Evolutionary conservation across 2,329 filamentous ascomycete genomes (phyloP).

Genomic region (Aspergillus ochraceoroseus): DNA sequence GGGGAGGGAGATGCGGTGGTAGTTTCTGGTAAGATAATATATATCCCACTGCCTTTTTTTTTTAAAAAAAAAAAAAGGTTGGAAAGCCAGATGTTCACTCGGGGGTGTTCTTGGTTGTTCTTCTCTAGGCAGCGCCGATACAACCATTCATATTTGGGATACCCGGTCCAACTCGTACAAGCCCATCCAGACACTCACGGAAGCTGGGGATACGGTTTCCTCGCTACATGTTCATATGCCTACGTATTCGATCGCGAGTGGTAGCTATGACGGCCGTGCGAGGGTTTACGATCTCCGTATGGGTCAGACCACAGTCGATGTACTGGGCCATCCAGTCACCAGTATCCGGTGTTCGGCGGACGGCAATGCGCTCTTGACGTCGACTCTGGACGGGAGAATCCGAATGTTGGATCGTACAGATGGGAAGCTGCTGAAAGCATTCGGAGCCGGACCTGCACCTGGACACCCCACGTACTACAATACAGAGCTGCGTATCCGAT

Average conservation of each 20-base stretch:
- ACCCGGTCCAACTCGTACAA: slow-evolving; percentile 39
- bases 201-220: slow-evolving; percentile 42
- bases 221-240: slow-evolving; percentile 38
- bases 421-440: slow-evolving; percentile 69
- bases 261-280: slow-evolving; percentile 79
- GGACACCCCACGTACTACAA: slow-evolving; percentile 55
- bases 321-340: slow-evolving; percentile 65
- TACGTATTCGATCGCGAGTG: slow-evolving; percentile 57
- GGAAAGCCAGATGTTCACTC: too few relatives aligned
- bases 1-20: slow-evolving; percentile 70
- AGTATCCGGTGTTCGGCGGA: slow-evolving; percentile 67
- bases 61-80: too few relatives aligned
- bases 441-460: slow-evolving; percentile 54
- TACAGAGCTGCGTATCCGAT: slow-evolving; percentile 67
- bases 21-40: slow-evolving; percentile 53
- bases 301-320: slow-evolving; percentile 66
- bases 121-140: slow-evolving; percentile 40
- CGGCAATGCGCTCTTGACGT: slow-evolving; percentile 68
- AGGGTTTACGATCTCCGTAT: slow-evolving; percentile 76
- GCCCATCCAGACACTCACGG: slow-evolving; percentile 41
- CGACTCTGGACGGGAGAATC: slow-evolving; percentile 68
- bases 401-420: slow-evolving; percentile 74
- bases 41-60: background rate
- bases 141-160: slow-evolving; percentile 43
- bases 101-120: background rate